Base-by-base conservation (phyloP, 306 rosid genomes). In the Prunus mume region DNA sequence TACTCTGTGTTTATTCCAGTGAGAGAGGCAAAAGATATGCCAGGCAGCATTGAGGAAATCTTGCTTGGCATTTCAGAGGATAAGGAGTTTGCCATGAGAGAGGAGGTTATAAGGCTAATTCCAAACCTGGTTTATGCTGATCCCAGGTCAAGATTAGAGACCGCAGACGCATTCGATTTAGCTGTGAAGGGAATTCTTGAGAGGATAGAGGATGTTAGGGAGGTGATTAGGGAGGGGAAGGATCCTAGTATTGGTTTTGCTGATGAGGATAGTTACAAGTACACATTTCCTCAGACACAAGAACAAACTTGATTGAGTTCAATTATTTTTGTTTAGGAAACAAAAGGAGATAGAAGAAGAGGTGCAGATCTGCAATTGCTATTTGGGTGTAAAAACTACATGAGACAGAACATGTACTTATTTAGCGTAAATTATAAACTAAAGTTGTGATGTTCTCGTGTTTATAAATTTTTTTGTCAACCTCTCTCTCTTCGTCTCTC, bases 241-340 rank as follows among this genome's bases (percentile, higher is more conserved):
- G 93, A 95, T 89, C 92, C 96, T 32, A 79, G 98, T 76, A 11
- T 89, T 71, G 97, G 96, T 70, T 94, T 94, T 82, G 96, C 96
- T 19, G 96, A 90, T 64, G 91, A 77, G 68, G 92, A 94, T 69
- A 86, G 87, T 80, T 94, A 89, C 25, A 94, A 92, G 91, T 94
- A 81, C 20, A 90, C 97, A 74, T 94, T 94, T 85, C 73, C 89
- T 6, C 65, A 68, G 50, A 57, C 60, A 14, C 41, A 38, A 66
- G 68, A 75, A 79, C 62, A 51, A 47, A 22, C 38, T 65, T 76
- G 38, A 12, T 66, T 67, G 3, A 3, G 13, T 80, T 65, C 22
- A 51, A 74, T 65, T 51, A 3, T 27, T 50, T 74, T 20, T 18
- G 27, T 43, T 58, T 58, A 25, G 45, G 43, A 47, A 43, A 57